Evolutionary conservation across 495 filamentous ascomycete species (phyloP), one percentile per base, ranked within the genome.

Genomic region (Penicillium antarcticum): DNA sequence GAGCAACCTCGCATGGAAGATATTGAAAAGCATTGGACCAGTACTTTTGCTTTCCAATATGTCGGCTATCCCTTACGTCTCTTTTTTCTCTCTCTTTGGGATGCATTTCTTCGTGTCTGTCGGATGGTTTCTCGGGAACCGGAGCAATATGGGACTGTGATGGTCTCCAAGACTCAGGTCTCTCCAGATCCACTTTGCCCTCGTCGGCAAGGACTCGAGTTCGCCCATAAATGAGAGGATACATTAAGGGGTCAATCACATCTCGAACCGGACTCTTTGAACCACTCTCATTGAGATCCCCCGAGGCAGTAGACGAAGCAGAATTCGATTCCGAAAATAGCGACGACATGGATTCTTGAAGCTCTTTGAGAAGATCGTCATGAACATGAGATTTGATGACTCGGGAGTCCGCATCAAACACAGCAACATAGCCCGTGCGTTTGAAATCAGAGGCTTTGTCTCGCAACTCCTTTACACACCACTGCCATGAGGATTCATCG

Each of bases 401-500:
- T 45, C 50, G 42, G 38, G 50, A 52, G 35, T 41, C 50, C 14
- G 42, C 42, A 46, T 52, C 50, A 52, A 52, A 46, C 26, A 44
- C 50, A 24, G 42, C 42, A 41, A 52, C 50, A 45, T 46, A 41
- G 41, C 42, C 42, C 14, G 41, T 52, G 42, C 42, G 42, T 45
- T 41, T 26, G 50, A 52, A 52, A 34, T 45, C 41, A 32, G 36
- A 45, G 11, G 50, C 50, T 46, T 52, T 52, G 24, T 46, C 41
- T 46, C 29, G 42, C 34, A 52, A 26, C 42, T 52, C 50, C 34
- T 52, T 45, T 23, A 52, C 50, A 52, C 50, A 52, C 50, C 50
- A 52, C 42, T 45, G 33, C 50, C 50, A 52, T 46, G 50, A 37
- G 42, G 16, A 19, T 38, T 52, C 50, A 41, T 41, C 26, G 42